Conservation (phyloP, 345 rosid genomes). For the Psidium friedrichsthalianum region DNA sequence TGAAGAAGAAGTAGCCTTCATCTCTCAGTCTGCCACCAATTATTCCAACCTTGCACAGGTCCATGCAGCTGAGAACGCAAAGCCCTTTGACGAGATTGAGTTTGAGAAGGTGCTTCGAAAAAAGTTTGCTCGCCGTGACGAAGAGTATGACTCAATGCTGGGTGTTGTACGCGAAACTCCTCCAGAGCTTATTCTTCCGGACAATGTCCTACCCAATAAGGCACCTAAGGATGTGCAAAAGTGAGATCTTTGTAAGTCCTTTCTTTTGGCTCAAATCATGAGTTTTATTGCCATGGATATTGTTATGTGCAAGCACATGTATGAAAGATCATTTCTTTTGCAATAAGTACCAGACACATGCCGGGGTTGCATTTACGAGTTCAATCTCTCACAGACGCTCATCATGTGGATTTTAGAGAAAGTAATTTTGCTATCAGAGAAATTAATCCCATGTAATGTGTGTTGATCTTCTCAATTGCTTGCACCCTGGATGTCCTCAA, state of each 20-base stretch:
- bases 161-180: conserved; percentile 78
- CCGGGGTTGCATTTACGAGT: not conserved
- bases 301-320: conserved; percentile 17
- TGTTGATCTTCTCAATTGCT: conserved; percentile 6
- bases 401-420: not conserved
- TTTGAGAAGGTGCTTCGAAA: conserved; percentile 87
- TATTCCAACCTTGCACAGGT: conserved; percentile 81
- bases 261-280: conserved; percentile 7
- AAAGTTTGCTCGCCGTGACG: conserved; percentile 59
- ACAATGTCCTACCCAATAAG: conserved; percentile 45
- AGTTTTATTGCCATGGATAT: conserved; percentile 16
- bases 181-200: conserved; percentile 68
- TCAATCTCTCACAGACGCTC: not conserved
- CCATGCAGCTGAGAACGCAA: conserved; percentile 85
- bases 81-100: conserved; percentile 69
- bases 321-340: conserved; percentile 22
- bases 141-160: conserved; percentile 81
- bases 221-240: conserved; percentile 37
- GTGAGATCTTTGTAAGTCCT: conserved; percentile 22
- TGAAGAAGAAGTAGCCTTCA: conserved; percentile 58
- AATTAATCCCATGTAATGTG: conserved; percentile 11
- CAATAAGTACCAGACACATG: conserved; percentile 30
- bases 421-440: not conserved
- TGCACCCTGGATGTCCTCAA: conserved; percentile 1
- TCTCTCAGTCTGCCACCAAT: conserved; percentile 66